phyloP scores from a whole-genome alignment of 2,329 filamentous ascomycete species.

The Stemphylium lycopersici region DNA sequence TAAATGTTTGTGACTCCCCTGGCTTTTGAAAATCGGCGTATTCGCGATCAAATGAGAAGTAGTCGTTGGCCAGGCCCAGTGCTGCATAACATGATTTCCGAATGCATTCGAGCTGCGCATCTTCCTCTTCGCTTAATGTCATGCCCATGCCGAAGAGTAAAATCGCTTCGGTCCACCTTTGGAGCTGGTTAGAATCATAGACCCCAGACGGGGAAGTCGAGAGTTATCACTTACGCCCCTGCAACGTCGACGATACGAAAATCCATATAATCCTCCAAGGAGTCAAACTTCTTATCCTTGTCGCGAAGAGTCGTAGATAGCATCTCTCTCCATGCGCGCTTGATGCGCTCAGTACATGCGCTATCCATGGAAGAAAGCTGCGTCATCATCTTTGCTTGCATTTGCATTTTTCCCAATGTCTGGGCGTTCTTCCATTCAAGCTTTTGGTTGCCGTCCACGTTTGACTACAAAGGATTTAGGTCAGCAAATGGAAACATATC shows the following conservation, averaged over 20 bases:
- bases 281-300: neutral
- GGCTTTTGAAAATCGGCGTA: neutral
- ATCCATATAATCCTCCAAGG: neutral
- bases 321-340: neutral
- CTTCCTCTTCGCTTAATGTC: conserved; percentile 1
- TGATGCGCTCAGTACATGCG: neutral
- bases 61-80: neutral
- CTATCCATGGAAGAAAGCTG: neutral
- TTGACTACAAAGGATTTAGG: neutral
- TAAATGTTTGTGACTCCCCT: neutral
- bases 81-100: neutral
- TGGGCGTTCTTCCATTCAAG: neutral
- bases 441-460: neutral
- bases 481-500: neutral
- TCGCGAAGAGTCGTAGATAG: neutral
- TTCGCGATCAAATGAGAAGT: conserved; percentile 6
- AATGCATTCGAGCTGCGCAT: neutral
- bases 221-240: neutral
- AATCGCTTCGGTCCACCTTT: neutral
- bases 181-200: neutral
- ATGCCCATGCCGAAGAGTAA: conserved; percentile 7
- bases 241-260: neutral
- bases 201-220: too few relatives aligned
- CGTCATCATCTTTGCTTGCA: neutral
- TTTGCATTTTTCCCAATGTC: neutral